Evolutionary conservation across 306 rosid species (phyloP).

Genomic region (Cicer arietinum): DNA sequence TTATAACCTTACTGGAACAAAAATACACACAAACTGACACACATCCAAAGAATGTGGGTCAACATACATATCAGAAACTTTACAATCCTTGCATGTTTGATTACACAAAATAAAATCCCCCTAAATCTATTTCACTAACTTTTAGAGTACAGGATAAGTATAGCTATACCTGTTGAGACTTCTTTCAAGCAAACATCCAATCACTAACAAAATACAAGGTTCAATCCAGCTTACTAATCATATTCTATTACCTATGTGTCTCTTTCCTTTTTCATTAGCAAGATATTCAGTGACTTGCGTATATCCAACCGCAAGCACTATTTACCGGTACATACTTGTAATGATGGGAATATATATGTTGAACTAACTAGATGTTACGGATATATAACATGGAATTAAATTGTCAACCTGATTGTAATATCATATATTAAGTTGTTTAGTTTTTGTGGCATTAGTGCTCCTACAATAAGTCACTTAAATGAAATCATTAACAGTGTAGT

Average conservation of each 20-base stretch:
- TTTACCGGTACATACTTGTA: constrained; percentile 10
- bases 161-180: constrained; percentile 1
- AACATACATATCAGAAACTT: too few species aligned
- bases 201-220: too few species aligned
- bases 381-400: constrained; percentile 9
- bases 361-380: constrained; percentile 22
- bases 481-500: constrained; percentile 9
- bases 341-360: constrained; percentile 16
- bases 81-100: too few species aligned
- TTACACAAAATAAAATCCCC: too few species aligned
- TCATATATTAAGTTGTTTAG: background rate
- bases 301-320: background rate
- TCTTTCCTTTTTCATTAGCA: constrained; percentile 1
- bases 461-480: background rate
- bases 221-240: too few species aligned
- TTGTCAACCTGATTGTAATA: constrained; percentile 2
- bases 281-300: constrained; percentile 1
- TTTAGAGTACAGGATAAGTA: constrained; percentile 4
- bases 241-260: background rate
- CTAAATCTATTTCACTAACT: constrained; percentile 25
- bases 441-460: background rate
- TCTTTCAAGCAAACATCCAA: too few species aligned
- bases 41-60: constrained; percentile 6
- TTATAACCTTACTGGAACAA: constrained; percentile 17
- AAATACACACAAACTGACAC: constrained; percentile 10